Evolutionary conservation across 225 moss, liverwort and hornwort species (phyloP), one percentile per base, ranked within the genome.

Genomic region (Bryum argenteum): DNA sequence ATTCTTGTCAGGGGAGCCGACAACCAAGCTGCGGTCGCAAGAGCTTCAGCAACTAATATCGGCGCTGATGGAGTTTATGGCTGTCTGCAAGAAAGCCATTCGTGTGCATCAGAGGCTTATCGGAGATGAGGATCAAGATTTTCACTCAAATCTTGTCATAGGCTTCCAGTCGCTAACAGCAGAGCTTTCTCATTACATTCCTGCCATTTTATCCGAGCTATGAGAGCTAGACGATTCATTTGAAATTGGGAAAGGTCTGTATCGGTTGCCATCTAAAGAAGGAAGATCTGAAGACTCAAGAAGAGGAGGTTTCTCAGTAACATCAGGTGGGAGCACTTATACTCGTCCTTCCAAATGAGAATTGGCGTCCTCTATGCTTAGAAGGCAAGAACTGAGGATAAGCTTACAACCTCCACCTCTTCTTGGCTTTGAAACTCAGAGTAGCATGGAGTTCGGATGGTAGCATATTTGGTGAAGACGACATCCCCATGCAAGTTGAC

Each of bases 11-110:
- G 97, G 89, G 41, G 94, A 97, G 79, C 90, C 89, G 20, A 85
- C 84, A 67, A 90, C 90, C 57, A 90, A 92, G 77, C 71, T 97
- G 42, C 82, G 88, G 26, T 94, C 94, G 33, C 90, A 94, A 78
- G 92, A 97, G 75, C 94, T 97, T 73, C 97, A 94, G 83, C 94
- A 97, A 83, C 94, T 97, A 67, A 94, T 94, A 72, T 84, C 94
- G 69, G 94, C 90, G 37, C 77, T 97, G 77, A 77, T 97, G 83
- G 94, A 97, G 82, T 97, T 97, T 50, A 97, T 97, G 97, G 92
- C 87, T 67, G 94, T 97, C 40, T 97, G 97, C 84, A 97, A 97
- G 79, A 88, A 88, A 75, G 97, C 97, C 51, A 97, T 97, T 78
- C 91, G 92, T 66, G 89, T 94, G 52, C 97, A 94, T 75, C 80